Conservation (phyloP, 169 alveolate genomes). For the Ichthyophthirius multifiliis region DNA sequence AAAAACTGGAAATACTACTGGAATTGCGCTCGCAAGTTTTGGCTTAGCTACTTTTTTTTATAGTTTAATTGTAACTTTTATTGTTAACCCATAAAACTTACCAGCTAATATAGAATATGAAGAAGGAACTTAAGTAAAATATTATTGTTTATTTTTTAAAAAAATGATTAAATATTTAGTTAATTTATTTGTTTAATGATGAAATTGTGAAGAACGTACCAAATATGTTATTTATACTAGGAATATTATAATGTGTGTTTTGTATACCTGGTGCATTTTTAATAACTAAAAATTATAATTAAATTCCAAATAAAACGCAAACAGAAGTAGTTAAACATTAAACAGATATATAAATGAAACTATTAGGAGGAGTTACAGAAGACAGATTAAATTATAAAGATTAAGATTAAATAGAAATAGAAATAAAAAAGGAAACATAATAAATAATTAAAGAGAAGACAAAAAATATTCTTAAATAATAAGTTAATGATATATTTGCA, state of each 20-base stretch:
- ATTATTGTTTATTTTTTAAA: too few relatives aligned
- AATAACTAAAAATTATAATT: background rate
- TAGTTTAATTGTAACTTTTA: background rate
- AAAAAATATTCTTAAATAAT: too few relatives aligned
- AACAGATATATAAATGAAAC: background rate
- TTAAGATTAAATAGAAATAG: background rate
- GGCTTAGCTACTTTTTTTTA: slow-evolving; percentile 3
- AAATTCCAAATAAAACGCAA: background rate
- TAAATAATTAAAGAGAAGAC: too few relatives aligned
- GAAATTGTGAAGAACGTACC: background rate
- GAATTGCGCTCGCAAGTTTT: slow-evolving; percentile 4
- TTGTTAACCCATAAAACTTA: background rate
- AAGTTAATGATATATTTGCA: too few relatives aligned
- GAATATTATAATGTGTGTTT: background rate
- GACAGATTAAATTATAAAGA: background rate
- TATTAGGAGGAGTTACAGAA: background rate
- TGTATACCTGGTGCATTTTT: slow-evolving; percentile 7
- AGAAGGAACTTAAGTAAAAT: background rate
- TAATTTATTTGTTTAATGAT: background rate
- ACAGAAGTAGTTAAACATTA: background rate
- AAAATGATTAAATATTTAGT: background rate
- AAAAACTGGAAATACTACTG: background rate
- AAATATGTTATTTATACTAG: background rate
- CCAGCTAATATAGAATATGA: background rate
- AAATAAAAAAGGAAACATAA: background rate